Evolutionary conservation across 306 rosid genomes (phyloP), one percentile per base, ranked within the genome.

Genomic region (Elaeagnus macrophylla): DNA sequence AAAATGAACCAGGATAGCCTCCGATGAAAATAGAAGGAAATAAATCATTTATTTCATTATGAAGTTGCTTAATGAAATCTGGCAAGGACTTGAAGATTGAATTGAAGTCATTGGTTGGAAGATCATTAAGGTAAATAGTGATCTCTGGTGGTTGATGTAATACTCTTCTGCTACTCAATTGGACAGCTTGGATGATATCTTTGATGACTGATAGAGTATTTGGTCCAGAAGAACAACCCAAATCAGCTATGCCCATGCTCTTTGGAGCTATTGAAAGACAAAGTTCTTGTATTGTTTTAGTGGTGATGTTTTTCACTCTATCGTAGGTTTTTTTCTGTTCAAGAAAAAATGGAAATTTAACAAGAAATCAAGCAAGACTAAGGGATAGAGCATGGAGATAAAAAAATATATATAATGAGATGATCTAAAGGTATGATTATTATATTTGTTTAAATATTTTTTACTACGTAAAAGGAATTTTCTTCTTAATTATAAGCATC

Each of bases 161-260:
- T 2, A 71, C 37, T 50, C 47, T 6, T 44, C 51, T 1, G 37
- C 73, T 49, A 43, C 70, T 68, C 39, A 72, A 40, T 36, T 60
- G 25, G 0, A 90, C 19, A 12, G 38, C 48, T 7, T 79, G 64
- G 3, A 79, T n/a, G 32, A 87, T 67, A 59, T 81, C 68, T 0
- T 69, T 75, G 14, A 90, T 58, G 2, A 79, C 72, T 4, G 25
- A 10, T 25, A 90, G 44, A 0, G 78, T 60, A 75, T 90, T 86
- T 13, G 95, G 97, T 7, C 97, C 97, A 1, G 91, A 78, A 11
- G 95, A 83, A 40, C 97, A 86, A 8, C 97, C 97, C 48, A 90
- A 73, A 52, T 90, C 97, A 0, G 83, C 97, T 19, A 90, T 79
- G 18, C 75, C 71, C 65, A 90, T 70, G 72, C 76, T 86, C 60